Conservation (phyloP, 768 basidiomycete species). For the Cyclocybe aegerita region DNA sequence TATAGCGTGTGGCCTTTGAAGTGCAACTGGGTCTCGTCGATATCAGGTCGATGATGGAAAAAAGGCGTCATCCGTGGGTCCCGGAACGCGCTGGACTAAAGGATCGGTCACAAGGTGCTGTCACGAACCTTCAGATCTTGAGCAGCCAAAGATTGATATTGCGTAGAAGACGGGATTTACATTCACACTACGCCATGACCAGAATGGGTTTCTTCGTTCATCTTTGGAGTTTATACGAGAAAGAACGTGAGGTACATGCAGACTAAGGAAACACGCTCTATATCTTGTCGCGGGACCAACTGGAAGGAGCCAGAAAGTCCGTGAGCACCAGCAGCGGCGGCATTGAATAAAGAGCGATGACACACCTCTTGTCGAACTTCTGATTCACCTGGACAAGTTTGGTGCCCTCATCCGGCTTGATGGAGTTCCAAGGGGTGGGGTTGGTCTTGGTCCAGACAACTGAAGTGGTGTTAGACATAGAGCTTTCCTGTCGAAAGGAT, state of each 20-base stretch:
- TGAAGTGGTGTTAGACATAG: slow-evolving; percentile 16
- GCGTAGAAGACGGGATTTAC: neutral
- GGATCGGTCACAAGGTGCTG: neutral
- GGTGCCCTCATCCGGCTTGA: slow-evolving; percentile 72
- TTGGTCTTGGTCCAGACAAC: slow-evolving; percentile 65
- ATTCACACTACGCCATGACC: too few species aligned
- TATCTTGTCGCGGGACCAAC: slow-evolving; percentile 77
- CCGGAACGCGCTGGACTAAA: neutral
- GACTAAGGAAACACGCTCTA: slow-evolving; percentile 30
- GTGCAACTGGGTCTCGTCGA: too few species aligned
- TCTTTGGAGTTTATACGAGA: neutral
- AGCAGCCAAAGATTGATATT: slow-evolving; percentile 7
- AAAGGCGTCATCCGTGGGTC: too few species aligned
- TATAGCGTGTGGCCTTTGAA: too few species aligned
- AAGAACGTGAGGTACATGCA: neutral
- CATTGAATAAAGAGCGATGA: neutral
- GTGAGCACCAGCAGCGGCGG: neutral
- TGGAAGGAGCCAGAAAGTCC: slow-evolving; percentile 24
- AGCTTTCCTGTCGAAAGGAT: neutral
- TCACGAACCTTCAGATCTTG: slow-evolving; percentile 1
- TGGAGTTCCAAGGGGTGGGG: slow-evolving; percentile 87
- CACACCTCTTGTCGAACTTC: slow-evolving; percentile 73
- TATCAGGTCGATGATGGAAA: too few species aligned
- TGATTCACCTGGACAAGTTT: slow-evolving; percentile 72
- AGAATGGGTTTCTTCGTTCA: neutral